Evolutionary conservation across 2,329 filamentous ascomycete genomes (phyloP).

Genomic region (Simplicillium aogashimaense): DNA sequence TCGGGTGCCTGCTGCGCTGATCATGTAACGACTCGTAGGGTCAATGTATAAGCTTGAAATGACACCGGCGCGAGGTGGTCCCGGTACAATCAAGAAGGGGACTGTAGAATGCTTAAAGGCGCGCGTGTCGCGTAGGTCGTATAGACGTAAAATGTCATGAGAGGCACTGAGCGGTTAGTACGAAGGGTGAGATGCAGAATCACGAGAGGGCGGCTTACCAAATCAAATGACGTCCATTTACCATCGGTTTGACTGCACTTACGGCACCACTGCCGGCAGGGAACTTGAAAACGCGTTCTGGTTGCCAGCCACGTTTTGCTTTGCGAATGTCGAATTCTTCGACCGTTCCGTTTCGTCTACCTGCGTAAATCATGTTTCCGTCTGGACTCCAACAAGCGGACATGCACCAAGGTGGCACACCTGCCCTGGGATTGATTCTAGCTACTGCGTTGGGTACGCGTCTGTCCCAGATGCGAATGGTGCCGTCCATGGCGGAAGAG

Average conservation of each 20-base stretch:
- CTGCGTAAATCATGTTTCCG: constrained; percentile 90
- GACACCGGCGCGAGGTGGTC: constrained; percentile 72
- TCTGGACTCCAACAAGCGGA: constrained; percentile 93
- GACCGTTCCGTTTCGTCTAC: constrained; percentile 81
- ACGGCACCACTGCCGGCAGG: constrained; percentile 84
- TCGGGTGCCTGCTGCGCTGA: constrained; percentile 82
- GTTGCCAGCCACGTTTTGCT: constrained; percentile 53
- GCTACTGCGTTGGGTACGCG: constrained; percentile 69
- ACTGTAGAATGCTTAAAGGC: constrained; percentile 66
- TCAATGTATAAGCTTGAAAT: constrained; percentile 83
- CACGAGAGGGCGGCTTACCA: constrained; percentile 40
- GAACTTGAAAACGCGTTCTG: constrained; percentile 75
- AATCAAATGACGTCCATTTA: constrained; percentile 82
- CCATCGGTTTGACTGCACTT: constrained; percentile 81
- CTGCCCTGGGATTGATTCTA: constrained; percentile 61
- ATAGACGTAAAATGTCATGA: constrained; percentile 86
- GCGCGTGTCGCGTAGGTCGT: constrained; percentile 66
- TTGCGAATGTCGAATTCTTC: constrained; percentile 90
- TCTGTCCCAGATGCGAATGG: constrained; percentile 86
- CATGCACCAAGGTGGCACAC: constrained; percentile 94
- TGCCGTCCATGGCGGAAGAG: constrained; percentile 78
- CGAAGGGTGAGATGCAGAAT: not conserved
- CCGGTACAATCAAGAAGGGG: constrained; percentile 93
- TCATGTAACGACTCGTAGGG: constrained; percentile 79
- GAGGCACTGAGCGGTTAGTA: constrained; percentile 53